Conservation (phyloP, 192 early-diverging fungal species). For the Podila epicladia region DNA sequence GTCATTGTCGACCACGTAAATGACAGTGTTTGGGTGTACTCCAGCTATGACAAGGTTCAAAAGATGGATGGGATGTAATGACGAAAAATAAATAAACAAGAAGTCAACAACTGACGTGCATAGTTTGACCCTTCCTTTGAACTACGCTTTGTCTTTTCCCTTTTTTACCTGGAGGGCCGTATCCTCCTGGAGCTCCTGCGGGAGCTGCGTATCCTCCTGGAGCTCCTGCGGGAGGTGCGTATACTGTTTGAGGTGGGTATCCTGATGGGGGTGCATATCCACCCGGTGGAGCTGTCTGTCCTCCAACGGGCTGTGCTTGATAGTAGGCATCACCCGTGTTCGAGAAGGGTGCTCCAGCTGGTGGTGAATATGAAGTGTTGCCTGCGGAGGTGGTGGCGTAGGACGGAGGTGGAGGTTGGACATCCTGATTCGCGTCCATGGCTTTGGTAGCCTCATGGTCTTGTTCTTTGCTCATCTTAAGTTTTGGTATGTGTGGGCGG, state of each 20-base stretch:
- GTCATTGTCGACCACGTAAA: slow-evolving; percentile 13
- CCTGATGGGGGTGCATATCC: not conserved
- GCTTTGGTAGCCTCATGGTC: not conserved
- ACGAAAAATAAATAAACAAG: not conserved
- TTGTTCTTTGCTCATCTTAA: slow-evolving; percentile 8
- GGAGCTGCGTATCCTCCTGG: not conserved
- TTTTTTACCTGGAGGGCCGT: no score
- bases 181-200: not conserved
- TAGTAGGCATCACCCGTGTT: not conserved
- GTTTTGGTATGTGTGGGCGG: not conserved
- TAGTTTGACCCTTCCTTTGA: no score
- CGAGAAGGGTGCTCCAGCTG: not conserved
- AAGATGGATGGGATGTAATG: no score
- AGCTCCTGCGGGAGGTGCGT: not conserved
- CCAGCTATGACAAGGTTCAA: not conserved
- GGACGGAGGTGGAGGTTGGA: slow-evolving; percentile 16
- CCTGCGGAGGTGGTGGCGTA: not conserved
- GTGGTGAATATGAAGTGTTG: not conserved
- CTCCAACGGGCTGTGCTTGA: slow-evolving; percentile 13
- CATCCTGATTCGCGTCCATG: slow-evolving; percentile 11
- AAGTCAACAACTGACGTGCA: no score
- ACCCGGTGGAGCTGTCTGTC: not conserved
- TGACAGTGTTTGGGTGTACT: slow-evolving; percentile 4
- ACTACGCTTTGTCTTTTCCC: no score
- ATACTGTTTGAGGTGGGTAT: no score